Evolutionary conservation across 2,329 filamentous ascomycete genomes (phyloP).

Genomic region (Pyrenochaeta sp.): DNA sequence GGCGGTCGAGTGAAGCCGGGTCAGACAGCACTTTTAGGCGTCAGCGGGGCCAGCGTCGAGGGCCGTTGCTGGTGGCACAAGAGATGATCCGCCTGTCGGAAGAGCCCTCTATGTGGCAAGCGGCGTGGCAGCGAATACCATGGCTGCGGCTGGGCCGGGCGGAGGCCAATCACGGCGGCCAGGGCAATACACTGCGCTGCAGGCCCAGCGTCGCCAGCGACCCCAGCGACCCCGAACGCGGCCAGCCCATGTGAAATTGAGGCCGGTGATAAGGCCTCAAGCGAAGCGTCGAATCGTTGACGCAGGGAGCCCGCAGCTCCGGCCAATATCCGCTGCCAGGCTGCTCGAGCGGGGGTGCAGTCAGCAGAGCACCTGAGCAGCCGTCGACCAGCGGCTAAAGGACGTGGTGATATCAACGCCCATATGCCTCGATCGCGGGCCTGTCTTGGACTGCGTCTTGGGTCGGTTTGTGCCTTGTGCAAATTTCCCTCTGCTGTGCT

Average conservation of each 20-base stretch:
- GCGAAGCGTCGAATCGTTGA: constrained; percentile 21
- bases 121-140: constrained; percentile 42
- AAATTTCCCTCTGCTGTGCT: no score
- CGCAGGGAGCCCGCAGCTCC: constrained; percentile 17
- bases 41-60: constrained; percentile 42
- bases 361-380: constrained; percentile 10
- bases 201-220: constrained; percentile 28
- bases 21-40: constrained; percentile 34
- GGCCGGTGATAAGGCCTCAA: constrained; percentile 41
- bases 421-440: no score
- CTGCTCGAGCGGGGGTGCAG: constrained; percentile 15
- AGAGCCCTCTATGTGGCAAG: constrained; percentile 36
- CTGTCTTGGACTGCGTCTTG: no score
- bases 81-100: constrained; percentile 32
- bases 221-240: constrained; percentile 31
- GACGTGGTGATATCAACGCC: constrained; percentile 23
- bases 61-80: constrained; percentile 40
- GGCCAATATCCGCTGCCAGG: constrained; percentile 20
- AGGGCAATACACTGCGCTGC: constrained; percentile 24
- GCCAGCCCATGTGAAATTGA: constrained; percentile 40
- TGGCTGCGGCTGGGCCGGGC: constrained; percentile 36
- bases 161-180: constrained; percentile 35
- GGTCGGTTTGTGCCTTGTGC: no score
- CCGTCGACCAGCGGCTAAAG: constrained; percentile 14
- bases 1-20: no score